Evolutionary conservation across 495 filamentous ascomycete species (phyloP), one percentile per base, ranked within the genome.

Genomic region (Lophiotrema nucula): DNA sequence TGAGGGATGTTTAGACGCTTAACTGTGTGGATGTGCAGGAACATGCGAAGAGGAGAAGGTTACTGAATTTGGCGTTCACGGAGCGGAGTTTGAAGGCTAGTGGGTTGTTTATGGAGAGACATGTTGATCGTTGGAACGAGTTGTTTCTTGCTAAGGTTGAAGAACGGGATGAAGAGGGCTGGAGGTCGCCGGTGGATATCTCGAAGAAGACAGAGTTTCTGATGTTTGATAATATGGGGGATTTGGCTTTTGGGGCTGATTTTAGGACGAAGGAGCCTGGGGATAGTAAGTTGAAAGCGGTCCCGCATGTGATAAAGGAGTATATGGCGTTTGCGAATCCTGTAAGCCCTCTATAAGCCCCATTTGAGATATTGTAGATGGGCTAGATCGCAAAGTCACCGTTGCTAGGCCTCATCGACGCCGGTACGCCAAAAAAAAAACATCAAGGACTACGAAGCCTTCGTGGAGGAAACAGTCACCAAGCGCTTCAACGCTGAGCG

Each of bases 181-280:
- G 65, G 58, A 57, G 37, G 12, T 18, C 41, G n/a, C 28, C 58
- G 4, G 58, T 25, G 2, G 51, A 88, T 62, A 79, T 87, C 71
- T 71, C 81, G 0, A 73, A 80, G 53, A 86, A 81, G 79, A 77
- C 74, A 46, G 83, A 81, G 66, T 86, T 79, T 67, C 76, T 86
- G 11, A 77, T 79, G 46, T 89, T 88, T 74, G 87, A 90, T 62
- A 79, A 88, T 13, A 80, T 90, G 65, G 86, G 85, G 3, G 82
- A 88, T 27, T 62, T 90, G 2, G 78, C 76, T 55, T 90, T 88
- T 65, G 84, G 83, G 11, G 84, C 85, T 65, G 74, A 80, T 11
- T 88, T 88, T 69, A 74, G 46, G 15, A 64, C 42, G 22, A 64
- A 65, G 45, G 56, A 65, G 41, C 45, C 46, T 1, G 57, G 48